phyloP scores from a whole-genome alignment of 2,329 filamentous ascomycete genomes.

The Aspergillus jensenii region DNA sequence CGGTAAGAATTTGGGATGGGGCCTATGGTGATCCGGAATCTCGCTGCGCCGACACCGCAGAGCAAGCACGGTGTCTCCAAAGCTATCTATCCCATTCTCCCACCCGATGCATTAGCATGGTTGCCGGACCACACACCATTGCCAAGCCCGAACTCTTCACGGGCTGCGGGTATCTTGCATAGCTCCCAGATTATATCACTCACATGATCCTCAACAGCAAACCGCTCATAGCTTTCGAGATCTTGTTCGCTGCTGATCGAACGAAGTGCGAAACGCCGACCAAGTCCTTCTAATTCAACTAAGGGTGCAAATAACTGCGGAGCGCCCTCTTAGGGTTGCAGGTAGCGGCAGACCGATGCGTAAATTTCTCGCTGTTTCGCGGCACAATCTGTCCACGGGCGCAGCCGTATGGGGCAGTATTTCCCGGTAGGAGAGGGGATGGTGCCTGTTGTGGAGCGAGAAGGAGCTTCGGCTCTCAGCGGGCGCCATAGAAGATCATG shows the following conservation, averaged over 20 bases:
- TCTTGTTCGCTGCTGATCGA: slow-evolving; percentile 19
- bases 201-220: slow-evolving; percentile 24
- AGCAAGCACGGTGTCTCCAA: no score
- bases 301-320: slow-evolving; percentile 12
- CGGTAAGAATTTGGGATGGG: no score
- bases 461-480: slow-evolving; percentile 15
- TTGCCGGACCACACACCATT: slow-evolving; percentile 22
- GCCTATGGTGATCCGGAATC: no score
- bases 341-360: slow-evolving; percentile 18
- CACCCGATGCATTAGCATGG: slow-evolving; percentile 11
- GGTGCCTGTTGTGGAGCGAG: slow-evolving; percentile 23
- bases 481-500: slow-evolving; percentile 16
- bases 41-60: no score
- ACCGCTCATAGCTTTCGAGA: slow-evolving; percentile 19
- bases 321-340: slow-evolving; percentile 4
- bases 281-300: slow-evolving; percentile 13
- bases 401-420: slow-evolving; percentile 21
- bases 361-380: slow-evolving; percentile 20
- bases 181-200: slow-evolving; percentile 22
- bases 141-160: slow-evolving; percentile 19
- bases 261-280: slow-evolving; percentile 3
- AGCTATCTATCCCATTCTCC: no score
- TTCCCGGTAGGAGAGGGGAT: slow-evolving; percentile 23
- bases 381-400: slow-evolving; percentile 21
- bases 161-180: slow-evolving; percentile 21